Evolutionary conservation across 306 rosid genomes (phyloP).

Genomic region (Oemleria cerasiformis): DNA sequence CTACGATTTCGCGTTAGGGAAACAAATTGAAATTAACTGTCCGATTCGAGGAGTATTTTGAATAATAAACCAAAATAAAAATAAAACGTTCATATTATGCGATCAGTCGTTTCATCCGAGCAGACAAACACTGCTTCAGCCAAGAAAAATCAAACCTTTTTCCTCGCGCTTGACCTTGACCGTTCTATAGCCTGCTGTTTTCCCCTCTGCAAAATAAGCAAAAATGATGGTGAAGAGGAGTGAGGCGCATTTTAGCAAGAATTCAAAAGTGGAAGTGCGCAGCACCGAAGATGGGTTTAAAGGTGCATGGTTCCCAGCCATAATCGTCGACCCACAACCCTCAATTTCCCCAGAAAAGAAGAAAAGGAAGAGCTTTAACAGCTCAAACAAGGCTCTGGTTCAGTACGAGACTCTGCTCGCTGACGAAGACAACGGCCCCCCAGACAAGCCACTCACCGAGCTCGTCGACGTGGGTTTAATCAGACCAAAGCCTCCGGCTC

Average conservation of each 20-base stretch:
- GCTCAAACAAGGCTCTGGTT: background rate
- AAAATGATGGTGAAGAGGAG: background rate
- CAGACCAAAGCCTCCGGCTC: constrained; percentile 18
- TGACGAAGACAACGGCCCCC: background rate
- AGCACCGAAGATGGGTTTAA: background rate
- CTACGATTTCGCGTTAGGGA: too few species aligned
- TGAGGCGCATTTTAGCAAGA: background rate
- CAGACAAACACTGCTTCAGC: too few species aligned
- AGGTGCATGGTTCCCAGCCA: constrained; percentile 4
- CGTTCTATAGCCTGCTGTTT: too few species aligned
- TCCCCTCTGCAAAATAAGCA: background rate
- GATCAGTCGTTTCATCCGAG: too few species aligned
- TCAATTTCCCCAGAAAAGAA: background rate
- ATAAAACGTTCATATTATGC: too few species aligned
- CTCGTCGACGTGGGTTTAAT: background rate
- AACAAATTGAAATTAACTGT: too few species aligned
- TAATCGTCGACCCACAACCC: background rate
- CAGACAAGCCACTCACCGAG: background rate
- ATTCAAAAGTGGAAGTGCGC: background rate
- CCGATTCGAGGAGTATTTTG: too few species aligned
- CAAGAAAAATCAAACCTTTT: too few species aligned
- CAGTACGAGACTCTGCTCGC: constrained; percentile 8
- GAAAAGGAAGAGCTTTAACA: background rate
- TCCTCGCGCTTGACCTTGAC: too few species aligned
- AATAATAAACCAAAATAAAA: too few species aligned